A percentile compares a stretch with the other conserved stretches of the same genome.
These are phyloP conservation scores for Sporothrix euskadiensis DNA, from an alignment of 2,329 filamentous ascomycete species.

Conservation along the genomic window DNA sequence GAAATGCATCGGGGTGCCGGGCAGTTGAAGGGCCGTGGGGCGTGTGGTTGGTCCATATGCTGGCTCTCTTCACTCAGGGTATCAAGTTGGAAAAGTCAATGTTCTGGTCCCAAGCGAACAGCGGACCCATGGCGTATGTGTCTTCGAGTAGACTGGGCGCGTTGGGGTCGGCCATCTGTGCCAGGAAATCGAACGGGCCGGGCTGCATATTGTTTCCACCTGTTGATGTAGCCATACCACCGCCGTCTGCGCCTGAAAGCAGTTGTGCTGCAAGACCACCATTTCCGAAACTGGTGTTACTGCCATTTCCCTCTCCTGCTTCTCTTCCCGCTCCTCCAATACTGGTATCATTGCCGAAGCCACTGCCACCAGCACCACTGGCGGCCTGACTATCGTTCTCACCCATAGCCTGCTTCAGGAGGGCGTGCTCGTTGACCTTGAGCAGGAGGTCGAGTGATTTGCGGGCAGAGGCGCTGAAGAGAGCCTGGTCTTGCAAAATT, in stretches of 20 bases:
- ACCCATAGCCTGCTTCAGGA: conserved; percentile 23
- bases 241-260: not conserved
- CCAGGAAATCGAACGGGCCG: conserved; percentile 23
- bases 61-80: not conserved
- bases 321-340: not conserved
- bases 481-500: conserved; percentile 27
- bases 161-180: conserved; percentile 23
- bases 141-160: conserved; percentile 22
- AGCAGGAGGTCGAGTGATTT: conserved; percentile 28
- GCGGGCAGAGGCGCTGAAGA: conserved; percentile 25
- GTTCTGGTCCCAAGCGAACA: conserved; percentile 29
- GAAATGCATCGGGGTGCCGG: not conserved
- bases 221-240: not conserved
- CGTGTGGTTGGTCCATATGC: too few relatives aligned
- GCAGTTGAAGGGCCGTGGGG: not conserved
- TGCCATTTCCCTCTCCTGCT: not conserved
- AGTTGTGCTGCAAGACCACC: not conserved
- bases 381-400: not conserved
- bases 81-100: conserved; percentile 25
- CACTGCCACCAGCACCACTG: not conserved
- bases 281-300: not conserved
- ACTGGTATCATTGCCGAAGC: not conserved
- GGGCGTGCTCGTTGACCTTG: conserved; percentile 27
- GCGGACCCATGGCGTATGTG: conserved; percentile 27
- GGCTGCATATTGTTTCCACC: not conserved